Conservation (phyloP, 208 protist species). For the Porcisia deanei region DNA sequence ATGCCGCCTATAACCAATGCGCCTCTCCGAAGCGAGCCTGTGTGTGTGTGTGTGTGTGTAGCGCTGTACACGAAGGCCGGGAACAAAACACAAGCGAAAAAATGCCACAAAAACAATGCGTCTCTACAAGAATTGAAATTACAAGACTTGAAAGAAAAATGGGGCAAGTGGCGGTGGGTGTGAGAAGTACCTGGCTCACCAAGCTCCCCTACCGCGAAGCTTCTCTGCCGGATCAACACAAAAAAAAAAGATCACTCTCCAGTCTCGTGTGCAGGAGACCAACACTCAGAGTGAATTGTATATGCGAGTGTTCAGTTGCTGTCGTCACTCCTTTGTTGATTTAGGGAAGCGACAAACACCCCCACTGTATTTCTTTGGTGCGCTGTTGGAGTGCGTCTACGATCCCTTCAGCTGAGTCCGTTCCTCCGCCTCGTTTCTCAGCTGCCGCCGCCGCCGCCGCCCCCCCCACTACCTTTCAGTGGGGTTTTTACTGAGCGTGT, state of each 20-base stretch:
- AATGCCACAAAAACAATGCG: conserved; percentile 3
- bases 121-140: too few species aligned
- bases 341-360: background rate
- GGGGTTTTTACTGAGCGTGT: background rate
- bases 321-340: background rate
- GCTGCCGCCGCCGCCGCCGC: background rate
- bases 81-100: background rate
- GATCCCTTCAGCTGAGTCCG: background rate
- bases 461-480: background rate
- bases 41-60: background rate
- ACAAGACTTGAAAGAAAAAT: too few species aligned
- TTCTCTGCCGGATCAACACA: background rate
- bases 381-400: background rate
- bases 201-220: too few species aligned
- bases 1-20: background rate
- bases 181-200: too few species aligned
- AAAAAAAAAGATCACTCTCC: too few species aligned
- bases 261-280: background rate
- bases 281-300: background rate
- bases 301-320: background rate
- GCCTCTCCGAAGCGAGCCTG: background rate
- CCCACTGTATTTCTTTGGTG: background rate
- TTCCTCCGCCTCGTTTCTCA: background rate
- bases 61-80: background rate
- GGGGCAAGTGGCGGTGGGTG: too few species aligned